Evolutionary conservation across 2,329 filamentous ascomycete genomes (phyloP).

Genomic region (Fusarium tanahbumbuense): DNA sequence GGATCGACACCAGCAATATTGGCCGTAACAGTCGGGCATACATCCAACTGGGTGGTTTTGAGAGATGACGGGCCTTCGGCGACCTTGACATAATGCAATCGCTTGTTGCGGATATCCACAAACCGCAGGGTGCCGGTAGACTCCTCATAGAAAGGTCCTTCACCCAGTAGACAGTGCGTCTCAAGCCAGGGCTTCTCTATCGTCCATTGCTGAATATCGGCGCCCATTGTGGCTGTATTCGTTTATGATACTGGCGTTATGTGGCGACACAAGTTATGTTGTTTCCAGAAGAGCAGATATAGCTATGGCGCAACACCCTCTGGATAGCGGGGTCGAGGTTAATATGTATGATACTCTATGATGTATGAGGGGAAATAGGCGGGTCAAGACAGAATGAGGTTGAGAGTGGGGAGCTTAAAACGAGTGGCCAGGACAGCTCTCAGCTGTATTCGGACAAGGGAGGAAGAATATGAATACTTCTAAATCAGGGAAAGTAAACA

Average conservation of each 20-base stretch:
- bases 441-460: neutral
- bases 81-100: slow-evolving; percentile 78
- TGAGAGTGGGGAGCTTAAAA: slow-evolving; percentile 11
- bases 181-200: slow-evolving; percentile 66
- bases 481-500: neutral
- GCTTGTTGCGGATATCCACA: slow-evolving; percentile 84
- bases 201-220: slow-evolving; percentile 61
- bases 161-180: slow-evolving; percentile 74
- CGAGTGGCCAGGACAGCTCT: neutral
- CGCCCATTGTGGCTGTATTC: slow-evolving; percentile 45
- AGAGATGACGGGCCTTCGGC: slow-evolving; percentile 70
- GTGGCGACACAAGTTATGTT: neutral
- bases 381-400: slow-evolving; percentile 10
- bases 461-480: neutral
- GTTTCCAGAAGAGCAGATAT: neutral
- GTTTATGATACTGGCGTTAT: neutral
- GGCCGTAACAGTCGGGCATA: slow-evolving; percentile 74
- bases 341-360: slow-evolving; percentile 29
- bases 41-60: slow-evolving; percentile 68
- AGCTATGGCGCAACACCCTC: neutral
- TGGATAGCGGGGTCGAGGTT: slow-evolving; percentile 26
- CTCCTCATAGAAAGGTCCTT: slow-evolving; percentile 80
- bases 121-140: slow-evolving; percentile 75
- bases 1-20: slow-evolving; percentile 77
- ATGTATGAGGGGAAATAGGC: slow-evolving; percentile 31